These are phyloP conservation scores for Mycena floridula DNA, from an alignment of 768 basidiomycete species.

Conservation along the genomic window DNA sequence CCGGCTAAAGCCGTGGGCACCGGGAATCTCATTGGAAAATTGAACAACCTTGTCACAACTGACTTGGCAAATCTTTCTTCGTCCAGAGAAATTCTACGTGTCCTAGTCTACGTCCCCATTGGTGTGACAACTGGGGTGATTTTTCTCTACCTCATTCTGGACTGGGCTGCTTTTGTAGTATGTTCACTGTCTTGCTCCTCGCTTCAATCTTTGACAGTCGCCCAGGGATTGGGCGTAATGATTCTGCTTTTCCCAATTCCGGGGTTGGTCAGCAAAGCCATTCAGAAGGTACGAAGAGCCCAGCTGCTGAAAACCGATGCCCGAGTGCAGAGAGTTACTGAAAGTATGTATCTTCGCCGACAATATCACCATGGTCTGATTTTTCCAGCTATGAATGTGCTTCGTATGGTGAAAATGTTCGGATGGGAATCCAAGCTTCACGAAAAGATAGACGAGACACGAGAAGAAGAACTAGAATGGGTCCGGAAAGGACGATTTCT, in stretches of 20 bases:
- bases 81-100: no score
- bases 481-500: slow-evolving; percentile 49
- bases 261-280: slow-evolving; percentile 42
- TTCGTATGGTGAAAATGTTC: slow-evolving; percentile 70
- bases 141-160: no score
- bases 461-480: slow-evolving; percentile 54
- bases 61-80: no score
- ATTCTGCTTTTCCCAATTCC: slow-evolving; percentile 52
- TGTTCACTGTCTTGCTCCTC: no score
- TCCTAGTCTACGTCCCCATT: no score
- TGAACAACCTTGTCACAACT: no score
- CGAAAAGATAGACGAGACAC: slow-evolving; percentile 43
- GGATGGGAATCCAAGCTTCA: slow-evolving; percentile 58
- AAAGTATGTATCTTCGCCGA: slow-evolving; percentile 35
- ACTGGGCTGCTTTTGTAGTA: no score
- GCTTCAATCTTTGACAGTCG: no score
- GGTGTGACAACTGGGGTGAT: no score
- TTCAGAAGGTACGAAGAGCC: slow-evolving; percentile 43
- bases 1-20: no score
- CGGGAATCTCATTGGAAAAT: no score
- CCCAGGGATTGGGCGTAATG: slow-evolving; percentile 50
- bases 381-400: slow-evolving; percentile 38
- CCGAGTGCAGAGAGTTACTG: slow-evolving; percentile 55
- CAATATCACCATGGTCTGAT: slow-evolving; percentile 1
- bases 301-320: slow-evolving; percentile 55